Base-by-base conservation (phyloP, 2,329 filamentous ascomycete species). In the Monilinia fructicola region DNA sequence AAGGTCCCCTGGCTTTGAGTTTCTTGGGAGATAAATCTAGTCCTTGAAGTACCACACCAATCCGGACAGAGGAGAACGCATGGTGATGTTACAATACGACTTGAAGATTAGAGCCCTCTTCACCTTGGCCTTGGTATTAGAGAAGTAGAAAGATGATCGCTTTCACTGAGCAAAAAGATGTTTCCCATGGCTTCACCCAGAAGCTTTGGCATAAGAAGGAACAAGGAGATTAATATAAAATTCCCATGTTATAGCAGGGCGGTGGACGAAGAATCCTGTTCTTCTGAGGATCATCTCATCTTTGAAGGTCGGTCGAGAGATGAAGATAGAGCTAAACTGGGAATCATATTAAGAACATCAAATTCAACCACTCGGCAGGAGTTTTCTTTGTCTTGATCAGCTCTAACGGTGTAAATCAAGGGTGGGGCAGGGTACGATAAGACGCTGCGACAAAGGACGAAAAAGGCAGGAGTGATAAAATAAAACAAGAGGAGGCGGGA, bases 381-480 rank as follows among this genome's bases (percentile, higher is more conserved):
- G 18, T 1, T 3, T 23, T 38, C 9, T 2, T 60, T n/a, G 21
- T 14, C 21, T 4, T 26, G 44, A 21, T 23, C 12, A 60, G 1
- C 21, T 28, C 4, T 23, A 10, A 12, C 9, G 16, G 2, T 23
- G 2, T 60, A 3, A 35, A 23, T 42, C 42, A 23, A 23, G 11
- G 21, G 12, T 3, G 48, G 21, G 21, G 21, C 18, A 16, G 23
- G 16, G 12, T 16, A 23, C 18, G n/a, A 48, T 35, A 18, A 46
- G 14, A 38, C 31, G 44, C 16, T 50, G 58, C 44, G 21, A 16
- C 44, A 26, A 38, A 1, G 21, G 28, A 48, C 44, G 2, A 60
- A 50, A 60, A 12, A 50, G 28, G 58, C 28, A 60, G 58, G 58
- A 23, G 21, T 18, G 48, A 21, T 38, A 23, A 50, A 21, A 60